These are phyloP conservation scores for Sarocladiaceae sp. DNA, from an alignment of 2,329 filamentous ascomycete species.

Conservation along the genomic window DNA sequence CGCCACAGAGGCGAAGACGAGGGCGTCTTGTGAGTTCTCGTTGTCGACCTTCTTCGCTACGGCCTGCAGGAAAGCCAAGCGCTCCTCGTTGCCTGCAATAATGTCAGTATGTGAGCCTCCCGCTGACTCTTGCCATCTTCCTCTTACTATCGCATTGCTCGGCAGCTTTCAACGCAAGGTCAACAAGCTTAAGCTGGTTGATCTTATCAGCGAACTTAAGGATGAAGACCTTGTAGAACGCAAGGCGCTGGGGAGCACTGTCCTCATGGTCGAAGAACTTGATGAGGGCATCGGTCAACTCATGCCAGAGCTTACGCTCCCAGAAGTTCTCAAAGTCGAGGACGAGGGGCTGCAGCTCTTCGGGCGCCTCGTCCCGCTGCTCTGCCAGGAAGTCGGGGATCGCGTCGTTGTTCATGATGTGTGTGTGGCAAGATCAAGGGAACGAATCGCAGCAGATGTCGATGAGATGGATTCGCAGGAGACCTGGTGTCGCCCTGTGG, in stretches of 20 bases:
- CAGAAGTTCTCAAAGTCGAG: conserved; percentile 92
- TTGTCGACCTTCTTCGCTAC: conserved; percentile 87
- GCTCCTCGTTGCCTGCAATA: conserved; percentile 70
- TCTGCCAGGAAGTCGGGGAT: conserved; percentile 89
- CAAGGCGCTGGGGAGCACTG: conserved; percentile 77
- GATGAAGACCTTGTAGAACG: conserved; percentile 91
- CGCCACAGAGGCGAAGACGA: conserved; percentile 87
- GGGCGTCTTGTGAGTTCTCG: conserved; percentile 87
- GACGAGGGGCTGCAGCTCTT: conserved; percentile 81
- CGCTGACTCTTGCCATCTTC: neutral
- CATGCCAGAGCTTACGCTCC: conserved; percentile 99
- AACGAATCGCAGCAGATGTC: neutral
- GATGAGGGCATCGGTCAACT: conserved; percentile 84
- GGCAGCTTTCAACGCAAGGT: conserved; percentile 79
- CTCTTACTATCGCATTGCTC: conserved; percentile 69
- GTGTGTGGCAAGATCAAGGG: neutral
- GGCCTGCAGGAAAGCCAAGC: conserved; percentile 74
- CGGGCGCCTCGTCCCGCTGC: conserved; percentile 80
- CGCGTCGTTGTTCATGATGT: conserved; percentile 72
- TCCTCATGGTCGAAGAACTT: conserved; percentile 79
- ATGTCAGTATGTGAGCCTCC: conserved; percentile 2
- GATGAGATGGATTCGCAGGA: neutral
- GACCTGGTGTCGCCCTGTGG: no score
- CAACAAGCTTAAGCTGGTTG: conserved; percentile 96
- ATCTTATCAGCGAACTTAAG: conserved; percentile 97